These are phyloP conservation scores for Aureobasidium sp. DNA, from an alignment of 2,329 filamentous ascomycete genomes.

Conservation along the genomic window DNA sequence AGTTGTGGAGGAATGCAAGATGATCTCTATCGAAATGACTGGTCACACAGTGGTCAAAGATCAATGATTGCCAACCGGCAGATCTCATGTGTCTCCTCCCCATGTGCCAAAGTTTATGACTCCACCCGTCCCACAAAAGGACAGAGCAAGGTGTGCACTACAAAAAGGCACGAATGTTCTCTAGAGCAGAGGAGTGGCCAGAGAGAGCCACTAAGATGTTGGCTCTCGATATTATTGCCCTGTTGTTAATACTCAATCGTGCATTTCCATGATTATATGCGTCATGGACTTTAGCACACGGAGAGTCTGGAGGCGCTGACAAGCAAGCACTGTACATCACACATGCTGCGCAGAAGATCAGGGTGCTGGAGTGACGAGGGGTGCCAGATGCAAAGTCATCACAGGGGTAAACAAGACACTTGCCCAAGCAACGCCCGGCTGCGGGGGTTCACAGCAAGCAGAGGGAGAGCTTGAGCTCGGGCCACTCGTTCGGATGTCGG, in stretches of 20 bases:
- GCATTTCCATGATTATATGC: too few species aligned
- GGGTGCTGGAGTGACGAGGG: neutral
- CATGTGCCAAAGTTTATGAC: too few species aligned
- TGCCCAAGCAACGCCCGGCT: neutral
- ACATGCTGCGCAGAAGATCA: constrained; percentile 3
- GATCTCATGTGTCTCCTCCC: neutral
- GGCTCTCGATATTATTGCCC: too few species aligned
- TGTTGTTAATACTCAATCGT: too few species aligned
- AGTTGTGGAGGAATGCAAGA: neutral
- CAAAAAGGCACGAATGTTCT: too few species aligned
- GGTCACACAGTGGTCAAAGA: neutral
- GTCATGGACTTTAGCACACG: too few species aligned
- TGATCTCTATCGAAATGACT: neutral
- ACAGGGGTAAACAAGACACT: constrained; percentile 3
- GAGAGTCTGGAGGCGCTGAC: neutral
- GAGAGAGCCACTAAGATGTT: too few species aligned
- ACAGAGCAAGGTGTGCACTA: too few species aligned
- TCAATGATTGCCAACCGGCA: neutral
- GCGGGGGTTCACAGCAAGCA: neutral
- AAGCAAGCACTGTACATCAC: neutral
- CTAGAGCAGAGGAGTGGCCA: too few species aligned
- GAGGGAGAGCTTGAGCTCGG: neutral
- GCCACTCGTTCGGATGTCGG: constrained; percentile 10
- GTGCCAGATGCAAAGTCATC: neutral
- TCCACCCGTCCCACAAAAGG: too few species aligned